A percentile compares a stretch with the other conserved stretches of the same genome.
phyloP scores from a whole-genome alignment of 2,329 filamentous ascomycete genomes.

The Penicillium janthinellum region DNA sequence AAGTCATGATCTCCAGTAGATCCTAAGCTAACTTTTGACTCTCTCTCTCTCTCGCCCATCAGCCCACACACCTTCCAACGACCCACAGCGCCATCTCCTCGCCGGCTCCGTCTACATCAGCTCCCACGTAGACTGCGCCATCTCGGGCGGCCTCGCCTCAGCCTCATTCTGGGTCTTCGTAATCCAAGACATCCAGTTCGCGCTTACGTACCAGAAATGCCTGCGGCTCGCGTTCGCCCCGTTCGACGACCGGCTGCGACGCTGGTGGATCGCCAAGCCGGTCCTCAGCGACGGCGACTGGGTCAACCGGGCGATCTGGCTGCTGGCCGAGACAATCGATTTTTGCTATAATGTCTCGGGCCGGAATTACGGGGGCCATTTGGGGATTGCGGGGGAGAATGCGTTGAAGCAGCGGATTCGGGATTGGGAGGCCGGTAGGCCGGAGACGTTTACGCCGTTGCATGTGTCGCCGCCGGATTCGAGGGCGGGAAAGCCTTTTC shows the following conservation, averaged over 20 bases:
- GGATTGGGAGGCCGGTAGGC: conserved; percentile 32
- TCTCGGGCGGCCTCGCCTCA: conserved; percentile 35
- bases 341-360: conserved; percentile 33
- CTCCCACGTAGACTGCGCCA: conserved; percentile 37
- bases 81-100: conserved; percentile 38
- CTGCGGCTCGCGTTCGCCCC: conserved; percentile 35
- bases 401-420: conserved; percentile 29
- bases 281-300: conserved; percentile 35
- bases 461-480: conserved; percentile 33
- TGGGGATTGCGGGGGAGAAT: conserved; percentile 20
- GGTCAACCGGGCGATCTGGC: conserved; percentile 37
- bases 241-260: conserved; percentile 34
- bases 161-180: conserved; percentile 42
- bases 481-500: conserved; percentile 33
- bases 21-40: not conserved
- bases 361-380: conserved; percentile 21
- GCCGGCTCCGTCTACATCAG: conserved; percentile 41
- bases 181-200: conserved; percentile 40
- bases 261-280: conserved; percentile 29
- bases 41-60: not conserved
- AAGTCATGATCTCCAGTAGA: not conserved
- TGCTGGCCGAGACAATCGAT: conserved; percentile 38
- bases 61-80: conserved; percentile 36
- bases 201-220: conserved; percentile 35
- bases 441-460: conserved; percentile 34